Evolutionary conservation across 176 grass and related monocot species (phyloP), one percentile per base, ranked within the genome.

Genomic region (Raddia distichophylla): DNA sequence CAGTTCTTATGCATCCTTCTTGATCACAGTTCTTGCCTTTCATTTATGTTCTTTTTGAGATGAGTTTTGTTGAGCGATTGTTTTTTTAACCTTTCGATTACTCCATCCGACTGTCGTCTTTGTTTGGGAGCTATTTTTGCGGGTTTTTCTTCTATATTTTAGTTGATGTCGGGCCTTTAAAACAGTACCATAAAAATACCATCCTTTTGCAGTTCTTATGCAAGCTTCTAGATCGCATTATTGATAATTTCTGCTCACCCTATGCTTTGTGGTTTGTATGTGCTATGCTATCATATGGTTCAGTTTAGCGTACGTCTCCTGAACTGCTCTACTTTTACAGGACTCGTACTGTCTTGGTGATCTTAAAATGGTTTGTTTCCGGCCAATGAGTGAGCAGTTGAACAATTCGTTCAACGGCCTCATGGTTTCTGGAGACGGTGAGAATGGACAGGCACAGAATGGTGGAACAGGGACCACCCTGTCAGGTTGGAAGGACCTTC

Each of bases 401-500:
- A 88, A 89, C 83, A 72, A 33, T 51, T 97, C 83, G 83, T 89
- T 94, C 48, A 48, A 91, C 49, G 74, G 58, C 16, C 85, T 86
- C 3, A 85, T 95, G 80, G 85, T 91, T 56, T 87, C 69, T 8
- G 51, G 71, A 57, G 74, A 55, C 1, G 2, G 71, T 4, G 80
- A 81, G 64, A 87, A 54, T 79, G 80, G 54, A 33, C 73, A 74
- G 40, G 51, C 70, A 63, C 88, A 83, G 40, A 79, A 73, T 74
- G 82, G 37, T 55, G 82, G 48, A 44, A 76, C 46, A 48, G 82
- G 46, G 9, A 56, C 74, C 14, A 60, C 80, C 44, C 89, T 99
- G 69, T 70, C 75, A 7, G 87, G 85, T 42, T 99, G 97, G 97
- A 99, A 99, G 67, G 97, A 99, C 74, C 93, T 99, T 53, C 97